A percentile compares a stretch with the other conserved stretches of the same genome.
Evolutionary conservation across 1,284 basidiomycete genomes (phyloP).

Genomic region (Flammula alnicola): DNA sequence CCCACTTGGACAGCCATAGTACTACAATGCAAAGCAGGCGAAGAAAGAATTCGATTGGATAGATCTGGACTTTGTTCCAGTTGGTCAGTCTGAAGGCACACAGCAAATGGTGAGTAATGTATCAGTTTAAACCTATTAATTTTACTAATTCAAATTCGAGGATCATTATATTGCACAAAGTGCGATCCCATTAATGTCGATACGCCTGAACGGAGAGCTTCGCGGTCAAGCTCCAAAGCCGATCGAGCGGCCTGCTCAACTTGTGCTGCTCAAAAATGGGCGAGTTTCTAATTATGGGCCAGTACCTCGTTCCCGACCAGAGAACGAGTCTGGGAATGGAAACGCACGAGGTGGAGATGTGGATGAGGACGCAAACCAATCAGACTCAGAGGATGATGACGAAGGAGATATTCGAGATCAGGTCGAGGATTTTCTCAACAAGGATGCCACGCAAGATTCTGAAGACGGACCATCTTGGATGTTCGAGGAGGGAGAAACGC

Average conservation of each 20-base stretch:
- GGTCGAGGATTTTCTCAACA: constrained; percentile 1
- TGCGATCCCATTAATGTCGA: constrained; percentile 17
- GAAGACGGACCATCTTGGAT: constrained; percentile 37
- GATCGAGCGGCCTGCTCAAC: neutral
- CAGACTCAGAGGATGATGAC: constrained; percentile 17
- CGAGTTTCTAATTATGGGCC: neutral
- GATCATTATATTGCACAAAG: constrained; percentile 4
- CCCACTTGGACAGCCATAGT: no score
- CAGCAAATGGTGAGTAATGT: neutral
- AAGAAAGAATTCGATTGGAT: constrained; percentile 26
- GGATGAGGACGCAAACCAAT: constrained; percentile 15
- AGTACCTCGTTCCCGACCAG: neutral
- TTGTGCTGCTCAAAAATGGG: neutral
- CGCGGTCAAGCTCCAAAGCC: constrained; percentile 3
- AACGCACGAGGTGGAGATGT: no score
- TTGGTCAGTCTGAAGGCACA: constrained; percentile 12
- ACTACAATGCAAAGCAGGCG: constrained; percentile 26
- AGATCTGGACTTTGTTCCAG: constrained; percentile 27
- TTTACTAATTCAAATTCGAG: neutral
- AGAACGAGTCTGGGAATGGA: no score
- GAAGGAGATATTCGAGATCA: constrained; percentile 9
- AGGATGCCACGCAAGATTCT: constrained; percentile 8
- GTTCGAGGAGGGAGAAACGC: constrained; percentile 34
- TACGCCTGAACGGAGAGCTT: constrained; percentile 19
- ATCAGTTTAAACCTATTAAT: neutral